A percentile compares a stretch with the other conserved stretches of the same genome.
Evolutionary conservation across 2,329 filamentous ascomycete genomes (phyloP).

Genomic region (Neonectria faginata): DNA sequence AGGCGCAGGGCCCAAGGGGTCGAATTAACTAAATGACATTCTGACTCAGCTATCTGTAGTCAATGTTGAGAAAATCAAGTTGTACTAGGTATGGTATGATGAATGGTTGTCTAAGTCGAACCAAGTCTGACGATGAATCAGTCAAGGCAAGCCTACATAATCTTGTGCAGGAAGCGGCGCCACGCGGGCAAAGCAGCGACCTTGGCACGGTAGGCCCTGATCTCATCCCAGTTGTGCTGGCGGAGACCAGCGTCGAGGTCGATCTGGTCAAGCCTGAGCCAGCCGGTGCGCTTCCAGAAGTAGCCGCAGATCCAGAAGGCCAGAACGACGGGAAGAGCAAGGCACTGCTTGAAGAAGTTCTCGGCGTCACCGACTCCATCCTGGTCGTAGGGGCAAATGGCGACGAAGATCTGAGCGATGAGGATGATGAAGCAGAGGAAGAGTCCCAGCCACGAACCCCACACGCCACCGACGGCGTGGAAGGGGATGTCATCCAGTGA

Average conservation of each 20-base stretch:
- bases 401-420: slow-evolving; percentile 64
- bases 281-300: slow-evolving; percentile 73
- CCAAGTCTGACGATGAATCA: neutral
- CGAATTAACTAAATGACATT: neutral
- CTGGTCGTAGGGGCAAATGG: slow-evolving; percentile 55
- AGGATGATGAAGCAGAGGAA: slow-evolving; percentile 65
- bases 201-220: slow-evolving; percentile 64
- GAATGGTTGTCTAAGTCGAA: slow-evolving; percentile 7
- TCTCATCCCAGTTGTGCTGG: slow-evolving; percentile 72
- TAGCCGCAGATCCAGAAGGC: slow-evolving; percentile 68
- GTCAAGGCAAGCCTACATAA: slow-evolving; percentile 46
- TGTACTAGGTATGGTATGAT: neutral
- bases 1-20: neutral
- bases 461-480: slow-evolving; percentile 67
- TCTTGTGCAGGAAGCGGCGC: slow-evolving; percentile 50
- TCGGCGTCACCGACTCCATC: slow-evolving; percentile 53
- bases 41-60: slow-evolving; percentile 13
- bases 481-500: slow-evolving; percentile 75
- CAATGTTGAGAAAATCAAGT: slow-evolving; percentile 1
- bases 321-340: slow-evolving; percentile 65
- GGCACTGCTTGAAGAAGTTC: slow-evolving; percentile 66
- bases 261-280: slow-evolving; percentile 69
- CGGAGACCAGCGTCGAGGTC: slow-evolving; percentile 75
- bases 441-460: slow-evolving; percentile 72
- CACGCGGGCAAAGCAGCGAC: slow-evolving; percentile 63